Base-by-base conservation (phyloP, 202 grass and related monocot species). In the Dendrocalamus latiflorus region DNA sequence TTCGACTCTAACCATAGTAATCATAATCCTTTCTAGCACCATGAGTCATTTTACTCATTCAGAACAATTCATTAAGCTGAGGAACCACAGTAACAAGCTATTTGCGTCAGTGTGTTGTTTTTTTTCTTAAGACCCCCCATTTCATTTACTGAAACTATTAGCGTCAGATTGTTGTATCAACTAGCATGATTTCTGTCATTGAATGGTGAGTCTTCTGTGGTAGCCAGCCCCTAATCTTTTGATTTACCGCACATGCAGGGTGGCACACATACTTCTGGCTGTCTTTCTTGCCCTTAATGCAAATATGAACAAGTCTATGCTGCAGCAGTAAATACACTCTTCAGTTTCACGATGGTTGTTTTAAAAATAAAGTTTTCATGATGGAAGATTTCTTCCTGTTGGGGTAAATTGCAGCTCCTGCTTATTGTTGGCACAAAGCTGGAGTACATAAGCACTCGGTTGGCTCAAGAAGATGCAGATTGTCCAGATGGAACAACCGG, bases 251-350 rank as follows among this genome's bases (percentile, higher is more conserved):
- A 62, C 76, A 85, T 94, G 84, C 81, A 94, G 92, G 92, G 69
- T 94, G 89, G 92, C 89, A 94, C 78, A 91, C 89, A 42, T 94
- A 94, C 74, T 94, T 94, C 65, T 94, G 89, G 89, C 44, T 94
- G 21, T 83, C 92, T 72, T 94, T 94, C 82, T 62, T 94, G 85
- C 92, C 92, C 38, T 90, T 94, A 82, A 26, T 49, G 92, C 88
- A 94, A 91, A 87, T 75, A 72, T 56, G 59, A 74, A 57, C 24
- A 9, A 49, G 0, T 69, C 42, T 53, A 39, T 65, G 44, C 5
- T 33, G 15, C 60, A 64, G 11, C 8, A 44, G 33, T 70, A 72
- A 74, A 62, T 13, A 64, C 56, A 82, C 15, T 39, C 1, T 57
- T 47, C 76, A 70, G 36, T 86, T n/a, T n/a, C n/a, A n/a, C n/a